Evolutionary conservation across 495 filamentous ascomycete species (phyloP).

Genomic region (Penicillium riverlandense): DNA sequence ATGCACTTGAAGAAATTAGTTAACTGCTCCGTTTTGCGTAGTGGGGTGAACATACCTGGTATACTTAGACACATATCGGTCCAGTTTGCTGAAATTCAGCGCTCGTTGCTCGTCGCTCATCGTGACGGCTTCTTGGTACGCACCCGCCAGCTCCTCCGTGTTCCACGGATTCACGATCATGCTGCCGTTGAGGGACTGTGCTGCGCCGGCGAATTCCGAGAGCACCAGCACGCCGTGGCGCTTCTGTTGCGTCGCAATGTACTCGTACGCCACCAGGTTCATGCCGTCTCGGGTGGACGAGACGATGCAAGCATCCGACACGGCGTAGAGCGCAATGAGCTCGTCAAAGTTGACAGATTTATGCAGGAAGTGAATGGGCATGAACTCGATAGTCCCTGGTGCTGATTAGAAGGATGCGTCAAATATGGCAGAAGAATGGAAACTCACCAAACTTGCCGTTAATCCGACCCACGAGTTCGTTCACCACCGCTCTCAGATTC

Average conservation of each 20-base stretch:
- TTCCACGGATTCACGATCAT: conserved; percentile 98
- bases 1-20: conserved; percentile 52
- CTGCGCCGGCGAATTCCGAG: conserved; percentile 92
- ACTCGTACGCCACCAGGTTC: conserved; percentile 98
- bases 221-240: conserved; percentile 87
- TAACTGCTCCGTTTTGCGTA: no score
- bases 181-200: conserved; percentile 85
- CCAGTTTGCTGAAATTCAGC: conserved; percentile 80
- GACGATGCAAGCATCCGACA: conserved; percentile 90
- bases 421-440: neutral
- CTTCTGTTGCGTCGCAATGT: conserved; percentile 86
- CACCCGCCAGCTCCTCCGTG: conserved; percentile 85
- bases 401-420: no score
- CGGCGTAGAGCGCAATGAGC: conserved; percentile 85
- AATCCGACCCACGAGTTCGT: conserved; percentile 90
- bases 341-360: conserved; percentile 91
- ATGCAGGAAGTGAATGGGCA: conserved; percentile 97
- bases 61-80: conserved; percentile 93
- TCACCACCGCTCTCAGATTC: conserved; percentile 86
- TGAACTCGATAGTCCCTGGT: conserved; percentile 83
- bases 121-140: conserved; percentile 89
- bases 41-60: conserved; percentile 50
- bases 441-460: conserved; percentile 79
- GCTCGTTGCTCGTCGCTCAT: conserved; percentile 83
- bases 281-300: conserved; percentile 96